Base-by-base conservation (phyloP, 352 stramenopile genomes). In the Phytophthora syringae region DNA sequence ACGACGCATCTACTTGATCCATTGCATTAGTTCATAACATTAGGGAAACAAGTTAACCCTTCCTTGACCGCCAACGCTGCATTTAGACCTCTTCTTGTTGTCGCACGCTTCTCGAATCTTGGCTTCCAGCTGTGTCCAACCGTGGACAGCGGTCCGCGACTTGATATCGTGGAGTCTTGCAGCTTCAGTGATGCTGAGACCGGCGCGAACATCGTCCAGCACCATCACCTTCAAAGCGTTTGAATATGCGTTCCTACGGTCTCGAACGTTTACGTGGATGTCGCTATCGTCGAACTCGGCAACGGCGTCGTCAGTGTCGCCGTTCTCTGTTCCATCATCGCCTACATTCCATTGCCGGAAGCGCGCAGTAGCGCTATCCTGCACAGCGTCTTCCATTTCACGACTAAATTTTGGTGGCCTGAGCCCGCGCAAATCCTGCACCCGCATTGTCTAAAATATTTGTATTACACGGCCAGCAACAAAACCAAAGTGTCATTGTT, bases 401-500 rank as follows among this genome's bases (percentile, higher is more conserved):
- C 7, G 15, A 16, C 45, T 52, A 52, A 52, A 32, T 52, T 52
- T 52, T 24, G 24, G 45, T 52, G 45, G 25, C 25, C 6, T 15
- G 7, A 9, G 45, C 1, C 2, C 20, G 20, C 24, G 15, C 13
- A 6, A 52, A 15, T 16, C 10, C 6, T 11, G n/a, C n/a, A 18
- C 16, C 27, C 7, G 39, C 11, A 54, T 54, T 42, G 47, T n/a
- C 18, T 7, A 28, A 54, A 28, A 54, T 20, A n/a, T 18, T 54
- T 54, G 27, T 54, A 43, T 52, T 24, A n/a, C 15, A n/a, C 28
- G n/a, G 9, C 28, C n/a, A 18, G 24, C 30, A 15, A 30, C 28
- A 39, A 52, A 54, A 42, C 47, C 27, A 25, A 32, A 30, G 6
- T 43, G 47, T 54, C 47, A 42, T 43, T 54, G 47, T 39, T 54